Base-by-base conservation (phyloP, 805 yeast species). In the Suhomyces prunicola region DNA sequence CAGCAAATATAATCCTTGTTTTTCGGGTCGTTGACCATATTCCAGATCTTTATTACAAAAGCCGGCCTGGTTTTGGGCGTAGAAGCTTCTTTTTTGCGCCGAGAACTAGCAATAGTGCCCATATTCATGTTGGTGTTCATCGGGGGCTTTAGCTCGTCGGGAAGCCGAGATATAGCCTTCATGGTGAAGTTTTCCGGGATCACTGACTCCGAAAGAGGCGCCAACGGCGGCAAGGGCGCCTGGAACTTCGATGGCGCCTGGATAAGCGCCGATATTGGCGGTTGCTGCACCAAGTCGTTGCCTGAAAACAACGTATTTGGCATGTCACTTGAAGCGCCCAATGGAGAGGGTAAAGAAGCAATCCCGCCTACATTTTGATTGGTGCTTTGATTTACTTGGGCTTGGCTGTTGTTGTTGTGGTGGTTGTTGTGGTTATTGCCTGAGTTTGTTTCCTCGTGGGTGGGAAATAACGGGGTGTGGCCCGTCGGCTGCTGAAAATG, bases 41-140 rank as follows among this genome's bases (percentile, higher is more conserved):
- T 81, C 99, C 99, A 93, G 17, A 94, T 74, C 69, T 94, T 94
- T 77, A 86, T 83, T 8, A 94, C 97, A 72, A 94, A 94, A 0
- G 96, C 96, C 1, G 98, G 96, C 50, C 90, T 75, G 0, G 84
- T 64, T 62, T 86, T 87, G n/a, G 77, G 72, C 1, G 67, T 68
- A 7, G 61, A 54, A 1, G 58, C 52, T 27, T 73, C 77, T 54
- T 72, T 71, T 51, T 65, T 67, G 50, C 46, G 26, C 35, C 65
- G 64, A 5, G 12, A 1, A 53, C 66, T 72, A 9, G 53, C 47
- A 12, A 50, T n/a, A 40, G 35, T 31, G 44, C 46, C 26, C 8
- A 36, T 15, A 10, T 44, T 33, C 23, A 15, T 36, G 19, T 36
- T 39, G 39, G 13, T 29, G 13, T 29, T 13, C 40, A 13, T 13